A percentile compares a stretch with the other conserved stretches of the same genome.
phyloP scores from a whole-genome alignment of 345 rosid species.

The Corchorus olitorius region DNA sequence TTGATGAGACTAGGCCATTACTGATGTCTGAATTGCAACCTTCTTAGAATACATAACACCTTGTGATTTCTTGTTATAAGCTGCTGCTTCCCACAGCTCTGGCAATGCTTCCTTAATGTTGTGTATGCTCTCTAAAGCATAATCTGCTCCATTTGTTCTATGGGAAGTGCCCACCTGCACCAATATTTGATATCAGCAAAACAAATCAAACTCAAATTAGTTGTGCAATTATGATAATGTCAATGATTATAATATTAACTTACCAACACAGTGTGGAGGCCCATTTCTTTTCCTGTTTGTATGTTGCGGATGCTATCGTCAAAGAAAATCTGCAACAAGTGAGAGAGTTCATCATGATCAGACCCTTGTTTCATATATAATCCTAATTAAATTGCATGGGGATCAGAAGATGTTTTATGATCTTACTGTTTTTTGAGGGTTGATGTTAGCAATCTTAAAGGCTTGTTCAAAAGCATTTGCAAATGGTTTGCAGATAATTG shows the following conservation, averaged over 20 bases:
- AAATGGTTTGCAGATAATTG: conserved; percentile 80
- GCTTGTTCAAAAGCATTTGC: conserved; percentile 64
- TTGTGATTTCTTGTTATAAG: conserved; percentile 38
- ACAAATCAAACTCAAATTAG: neutral
- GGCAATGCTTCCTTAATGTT: conserved; percentile 78
- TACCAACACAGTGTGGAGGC: conserved; percentile 77
- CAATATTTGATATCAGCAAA: neutral
- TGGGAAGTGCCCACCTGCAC: conserved; percentile 70
- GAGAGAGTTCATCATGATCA: neutral
- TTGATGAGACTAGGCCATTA: conserved; percentile 43
- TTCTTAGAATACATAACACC: conserved; percentile 35
- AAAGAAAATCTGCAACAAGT: conserved; percentile 64
- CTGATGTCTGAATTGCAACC: conserved; percentile 64
- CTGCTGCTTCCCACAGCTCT: conserved; percentile 61
- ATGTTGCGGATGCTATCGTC: conserved; percentile 86
- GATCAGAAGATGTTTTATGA: neutral
- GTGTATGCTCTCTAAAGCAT: conserved; percentile 81
- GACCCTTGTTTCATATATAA: neutral
- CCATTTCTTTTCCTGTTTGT: conserved; percentile 60
- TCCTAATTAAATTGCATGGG: neutral
- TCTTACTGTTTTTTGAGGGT: conserved; percentile 82
- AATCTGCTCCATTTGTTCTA: conserved; percentile 65
- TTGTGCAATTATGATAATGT: neutral
- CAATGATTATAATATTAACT: conserved; percentile 21
- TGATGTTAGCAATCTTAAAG: conserved; percentile 56